Evolutionary conservation across 192 early-diverging fungal species (phyloP), one percentile per base, ranked within the genome.

Genomic region (Funneliformis mosseae): DNA sequence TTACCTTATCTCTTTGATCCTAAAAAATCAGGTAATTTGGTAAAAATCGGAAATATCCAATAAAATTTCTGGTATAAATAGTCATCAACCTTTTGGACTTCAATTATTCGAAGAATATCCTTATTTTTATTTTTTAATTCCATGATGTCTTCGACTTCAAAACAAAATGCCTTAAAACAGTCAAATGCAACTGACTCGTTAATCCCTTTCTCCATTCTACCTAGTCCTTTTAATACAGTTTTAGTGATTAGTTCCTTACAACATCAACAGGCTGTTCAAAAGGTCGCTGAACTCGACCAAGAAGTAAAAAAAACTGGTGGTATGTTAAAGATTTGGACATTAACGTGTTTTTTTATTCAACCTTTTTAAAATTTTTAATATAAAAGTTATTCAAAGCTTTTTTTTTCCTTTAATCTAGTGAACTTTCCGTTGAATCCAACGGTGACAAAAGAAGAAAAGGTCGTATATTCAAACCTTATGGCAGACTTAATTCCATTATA

Each of bases 401-500:
- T n/a, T n/a, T 72, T 18, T 42, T 48, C 28, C 16, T 45, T 48
- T 10, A 21, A 45, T n/a, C n/a, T 45, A 78, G 77, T 68, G 2
- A 78, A 78, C 10, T 12, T 66, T 18, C 11, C 39, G 23, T 50
- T 68, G 27, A 78, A 68, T 68, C n/a, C 28, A 45, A 43, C 46
- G 7, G 16, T 78, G 8, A 27, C 77, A 23, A 62, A 45, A 67
- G 59, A 68, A 68, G 27, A 78, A 68, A 78, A 78, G 33, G 4
- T 21, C 8, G 28, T 25, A 42, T 78, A 78, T 68, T 43, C 77
- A 45, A 67, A 42, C 50, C 42, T 67, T 16, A 78, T 78, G 25
- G 77, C 27, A 28, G 62, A 78, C 16, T 33, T 78, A n/a, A 78
- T 59, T 48, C 77, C 77, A 21, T 68, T 67, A 7, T 78, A 78